Percentiles rank a stretch among this genome's conserved stretches.
Evolutionary conservation across 108 stramenopile genomes (phyloP).

Genomic region (Conticribra weissflogii): DNA sequence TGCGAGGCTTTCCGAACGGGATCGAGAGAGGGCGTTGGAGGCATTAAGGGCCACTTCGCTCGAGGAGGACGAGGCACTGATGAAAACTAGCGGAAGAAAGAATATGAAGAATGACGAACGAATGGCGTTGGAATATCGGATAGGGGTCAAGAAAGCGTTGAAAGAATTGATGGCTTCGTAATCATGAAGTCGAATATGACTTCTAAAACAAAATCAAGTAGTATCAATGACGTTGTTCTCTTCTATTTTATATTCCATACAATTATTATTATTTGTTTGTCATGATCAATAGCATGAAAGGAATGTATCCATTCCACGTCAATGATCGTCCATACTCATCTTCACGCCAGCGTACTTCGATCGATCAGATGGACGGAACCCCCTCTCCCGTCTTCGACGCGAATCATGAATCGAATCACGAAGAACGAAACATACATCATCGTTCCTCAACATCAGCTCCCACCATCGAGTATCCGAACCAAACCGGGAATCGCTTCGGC

Average conservation of each 20-base stretch:
- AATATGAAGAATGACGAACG: conserved; percentile 43
- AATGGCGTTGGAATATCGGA: conserved; percentile 57
- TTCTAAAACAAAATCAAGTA: not conserved
- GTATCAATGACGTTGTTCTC: too few species aligned
- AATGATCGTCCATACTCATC: too few species aligned
- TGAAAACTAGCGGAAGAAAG: conserved; percentile 30
- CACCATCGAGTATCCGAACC: not conserved
- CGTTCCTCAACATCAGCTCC: too few species aligned
- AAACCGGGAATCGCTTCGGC: conserved; percentile 24
- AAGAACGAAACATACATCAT: too few species aligned
- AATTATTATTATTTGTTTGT: too few species aligned
- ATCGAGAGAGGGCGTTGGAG: conserved; percentile 57
- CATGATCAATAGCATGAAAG: too few species aligned
- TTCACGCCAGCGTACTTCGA: too few species aligned
- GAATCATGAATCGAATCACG: too few species aligned
- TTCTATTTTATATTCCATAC: too few species aligned
- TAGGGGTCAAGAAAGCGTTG: conserved; percentile 71
- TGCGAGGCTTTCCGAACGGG: conserved; percentile 54
- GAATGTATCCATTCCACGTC: too few species aligned
- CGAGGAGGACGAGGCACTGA: conserved; percentile 50
- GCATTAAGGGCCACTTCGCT: conserved; percentile 56
- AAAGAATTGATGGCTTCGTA: not conserved
- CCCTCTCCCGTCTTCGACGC: too few species aligned
- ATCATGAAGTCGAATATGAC: not conserved
- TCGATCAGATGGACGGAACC: too few species aligned